Evolutionary conservation across 2,329 filamentous ascomycete species (phyloP).

Genomic region (Hypomyces perniciosus): DNA sequence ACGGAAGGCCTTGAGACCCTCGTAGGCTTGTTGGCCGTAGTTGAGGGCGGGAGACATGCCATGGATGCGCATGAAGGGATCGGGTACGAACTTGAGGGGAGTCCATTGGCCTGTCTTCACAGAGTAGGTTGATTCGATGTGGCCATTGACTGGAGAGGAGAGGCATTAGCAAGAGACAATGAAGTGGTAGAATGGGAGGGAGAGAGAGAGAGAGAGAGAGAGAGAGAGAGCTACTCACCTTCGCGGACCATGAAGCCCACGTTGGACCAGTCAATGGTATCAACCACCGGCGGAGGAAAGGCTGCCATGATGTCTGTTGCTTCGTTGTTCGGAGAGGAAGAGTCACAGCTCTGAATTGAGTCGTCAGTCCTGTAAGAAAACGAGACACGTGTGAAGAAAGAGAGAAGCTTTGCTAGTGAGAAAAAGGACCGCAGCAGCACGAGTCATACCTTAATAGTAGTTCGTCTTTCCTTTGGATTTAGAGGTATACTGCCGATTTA

Average conservation of each 20-base stretch:
- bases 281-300: slow-evolving; percentile 73
- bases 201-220: neutral
- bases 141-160: slow-evolving; percentile 67
- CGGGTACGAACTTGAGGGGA: slow-evolving; percentile 68
- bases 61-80: slow-evolving; percentile 82
- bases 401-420: neutral
- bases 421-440: too few relatives aligned
- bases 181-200: neutral
- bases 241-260: slow-evolving; percentile 90
- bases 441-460: too few relatives aligned
- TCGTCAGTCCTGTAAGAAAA: neutral
- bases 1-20: slow-evolving; percentile 97
- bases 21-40: slow-evolving; percentile 96
- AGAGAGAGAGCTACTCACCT: slow-evolving; percentile 44
- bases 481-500: too few relatives aligned
- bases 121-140: slow-evolving; percentile 83
- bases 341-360: neutral
- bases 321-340: neutral
- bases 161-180: neutral
- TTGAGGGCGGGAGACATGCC: slow-evolving; percentile 94
- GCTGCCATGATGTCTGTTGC: slow-evolving; percentile 34
- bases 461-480: too few relatives aligned
- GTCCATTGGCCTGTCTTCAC: slow-evolving; percentile 71
- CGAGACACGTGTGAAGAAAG: neutral
- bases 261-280: slow-evolving; percentile 87